Base-by-base conservation (phyloP, 2,329 filamentous ascomycete genomes). In the Grosmannia clavigera region DNA sequence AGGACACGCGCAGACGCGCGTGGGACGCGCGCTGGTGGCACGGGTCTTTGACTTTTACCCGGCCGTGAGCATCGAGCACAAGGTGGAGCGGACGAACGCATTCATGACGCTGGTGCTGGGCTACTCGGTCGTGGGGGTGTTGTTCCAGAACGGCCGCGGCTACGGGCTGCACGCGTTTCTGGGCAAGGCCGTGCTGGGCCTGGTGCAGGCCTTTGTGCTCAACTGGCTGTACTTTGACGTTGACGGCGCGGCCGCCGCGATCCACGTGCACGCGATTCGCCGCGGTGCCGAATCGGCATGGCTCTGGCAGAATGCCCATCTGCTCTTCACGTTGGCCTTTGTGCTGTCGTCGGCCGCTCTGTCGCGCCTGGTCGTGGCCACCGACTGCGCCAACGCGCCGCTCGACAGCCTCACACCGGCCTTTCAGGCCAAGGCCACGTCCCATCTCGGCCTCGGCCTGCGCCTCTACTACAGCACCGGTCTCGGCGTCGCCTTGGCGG, bases 151-250 rank as follows among this genome's bases (percentile, higher is more conserved):
- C 62, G 73, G 74, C 11, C 60, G 58, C 57, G 74, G 74, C 1
- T 75, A 78, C 63, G 80, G 81, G 5, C 70, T 84, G 12, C 81
- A 82, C 64, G 77, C 78, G 16, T 79, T 85, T 68, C 79, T 84
- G 55, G 84, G 83, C 7, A 86, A 86, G 68, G 82, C 82, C 1
- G 73, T 83, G 11, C 69, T 85, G 14, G 81, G 81, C 0, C 70
- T 84, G 0, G 71, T 81, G 3, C 81, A 83, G 65, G 79, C 80
- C 0, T 84, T 82, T 66, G 71, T 76, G 56, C 81, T 83, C 65
- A 83, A 84, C 66, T 83, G 81, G 80, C 74, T 85, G 11, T 85
- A 85, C 67, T 84, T 85, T 66, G 82, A 86, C 66, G 75, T 86
- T 43, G 83, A 85, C 67, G 76, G 73, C 19, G 74, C 74, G 60